Percentiles rank a stretch among this genome's conserved stretches.
Conservation (phyloP, 768 basidiomycete genomes). For the Trametes villosa region DNA sequence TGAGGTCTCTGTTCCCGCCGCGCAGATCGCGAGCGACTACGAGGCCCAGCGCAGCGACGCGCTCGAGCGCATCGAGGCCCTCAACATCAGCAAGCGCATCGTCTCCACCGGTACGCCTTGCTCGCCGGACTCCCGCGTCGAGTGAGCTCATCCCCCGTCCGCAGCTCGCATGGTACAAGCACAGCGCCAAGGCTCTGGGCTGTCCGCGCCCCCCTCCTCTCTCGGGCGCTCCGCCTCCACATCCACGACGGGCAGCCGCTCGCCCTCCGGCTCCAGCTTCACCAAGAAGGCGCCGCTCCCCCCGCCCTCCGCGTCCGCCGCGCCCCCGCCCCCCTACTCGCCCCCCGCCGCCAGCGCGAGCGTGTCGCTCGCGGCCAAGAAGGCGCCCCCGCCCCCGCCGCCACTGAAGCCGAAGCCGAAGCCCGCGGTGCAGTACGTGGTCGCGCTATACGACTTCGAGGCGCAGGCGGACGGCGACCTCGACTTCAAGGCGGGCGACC, state of each 20-base stretch:
- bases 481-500: constrained; percentile 86
- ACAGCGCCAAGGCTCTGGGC: constrained; percentile 40
- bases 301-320: constrained; percentile 34
- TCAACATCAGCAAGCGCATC: constrained; percentile 83
- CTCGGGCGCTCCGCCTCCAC: constrained; percentile 30
- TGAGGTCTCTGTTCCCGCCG: constrained; percentile 62
- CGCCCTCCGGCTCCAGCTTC: constrained; percentile 45
- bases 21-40: constrained; percentile 78
- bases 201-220: background rate
- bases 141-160: background rate
- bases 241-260: constrained; percentile 23
- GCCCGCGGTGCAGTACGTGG: constrained; percentile 73
- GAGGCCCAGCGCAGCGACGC: constrained; percentile 84
- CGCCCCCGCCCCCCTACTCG: constrained; percentile 46
- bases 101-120: constrained; percentile 76
- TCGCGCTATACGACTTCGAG: constrained; percentile 92
- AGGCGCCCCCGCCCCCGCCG: constrained; percentile 90
- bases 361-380: constrained; percentile 54
- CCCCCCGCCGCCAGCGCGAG: constrained; percentile 30
- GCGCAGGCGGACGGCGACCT: constrained; percentile 96
- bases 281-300: constrained; percentile 51
- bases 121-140: background rate
- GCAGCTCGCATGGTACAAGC: constrained; percentile 72
- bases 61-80: constrained; percentile 73
- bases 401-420: constrained; percentile 90